Conservation (phyloP, 129 eudicot species). For the Tagetes patula region DNA sequence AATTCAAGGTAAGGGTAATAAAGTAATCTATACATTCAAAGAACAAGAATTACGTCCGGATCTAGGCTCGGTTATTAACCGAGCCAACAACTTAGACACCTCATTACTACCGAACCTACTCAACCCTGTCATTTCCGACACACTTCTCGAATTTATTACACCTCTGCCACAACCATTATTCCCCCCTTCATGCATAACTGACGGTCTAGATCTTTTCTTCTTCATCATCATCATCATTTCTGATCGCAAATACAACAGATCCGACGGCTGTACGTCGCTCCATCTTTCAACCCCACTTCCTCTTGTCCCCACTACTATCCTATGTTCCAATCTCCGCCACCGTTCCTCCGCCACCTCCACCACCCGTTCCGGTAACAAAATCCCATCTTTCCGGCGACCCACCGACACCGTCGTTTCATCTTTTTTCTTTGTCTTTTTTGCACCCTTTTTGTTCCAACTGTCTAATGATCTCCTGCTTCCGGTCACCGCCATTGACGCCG, state of each 20-base stretch:
- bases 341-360: constrained; percentile 21
- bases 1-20: constrained; percentile 11
- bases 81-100: constrained; percentile 53
- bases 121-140: constrained; percentile 90
- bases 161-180: constrained; percentile 54
- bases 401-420: constrained; percentile 2
- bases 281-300: constrained; percentile 44
- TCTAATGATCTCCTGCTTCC: constrained; percentile 41
- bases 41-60: constrained; percentile 37
- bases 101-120: constrained; percentile 63
- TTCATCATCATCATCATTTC: constrained; percentile 63
- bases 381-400: constrained; percentile 52
- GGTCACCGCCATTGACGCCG: neutral
- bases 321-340: constrained; percentile 50
- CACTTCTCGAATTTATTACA: constrained; percentile 82
- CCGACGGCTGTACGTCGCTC: constrained; percentile 86
- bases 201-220: constrained; percentile 46
- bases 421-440: constrained; percentile 8
- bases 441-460: constrained; percentile 22
- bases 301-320: constrained; percentile 41
- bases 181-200: constrained; percentile 35
- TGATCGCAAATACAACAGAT: constrained; percentile 56
- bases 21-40: constrained; percentile 29
- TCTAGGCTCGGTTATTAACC: constrained; percentile 57
- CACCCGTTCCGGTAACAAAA: constrained; percentile 30